These are phyloP conservation scores for Physcomitrellopsis africana DNA, from an alignment of 225 moss, liverwort and hornwort species.

Conservation along the genomic window DNA sequence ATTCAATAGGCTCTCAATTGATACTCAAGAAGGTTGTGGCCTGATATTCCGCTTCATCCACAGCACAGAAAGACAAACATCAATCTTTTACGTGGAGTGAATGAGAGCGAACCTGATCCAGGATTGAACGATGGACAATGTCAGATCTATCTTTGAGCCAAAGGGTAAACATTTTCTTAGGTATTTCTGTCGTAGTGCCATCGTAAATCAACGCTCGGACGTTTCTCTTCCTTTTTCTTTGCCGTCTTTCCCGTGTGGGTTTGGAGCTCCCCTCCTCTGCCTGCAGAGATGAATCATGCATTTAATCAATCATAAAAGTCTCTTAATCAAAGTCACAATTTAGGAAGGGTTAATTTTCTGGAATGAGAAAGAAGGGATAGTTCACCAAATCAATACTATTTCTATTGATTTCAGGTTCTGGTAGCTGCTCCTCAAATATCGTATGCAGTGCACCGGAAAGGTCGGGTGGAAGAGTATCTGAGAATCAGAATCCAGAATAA, in stretches of 20 bases:
- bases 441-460: constrained; percentile 45
- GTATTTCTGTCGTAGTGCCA: constrained; percentile 47
- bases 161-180: constrained; percentile 37
- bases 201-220: constrained; percentile 40
- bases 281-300: constrained; percentile 33
- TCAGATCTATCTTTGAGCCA: constrained; percentile 58
- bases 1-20: constrained; percentile 6
- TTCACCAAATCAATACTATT: constrained; percentile 35
- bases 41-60: background rate
- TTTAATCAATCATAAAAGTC: constrained; percentile 5
- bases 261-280: constrained; percentile 36
- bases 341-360: background rate
- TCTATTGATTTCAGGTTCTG: constrained; percentile 37
- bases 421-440: constrained; percentile 54
- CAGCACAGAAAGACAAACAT: background rate
- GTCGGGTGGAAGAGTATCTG: constrained; percentile 47
- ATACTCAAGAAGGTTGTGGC: background rate
- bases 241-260: constrained; percentile 23
- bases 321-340: background rate
- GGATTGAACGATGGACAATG: constrained; percentile 31
- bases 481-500: background rate
- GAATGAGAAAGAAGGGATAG: constrained; percentile 18
- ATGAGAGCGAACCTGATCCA: constrained; percentile 30
- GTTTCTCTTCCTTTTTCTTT: constrained; percentile 42
- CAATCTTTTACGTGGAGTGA: background rate